Percentiles rank a stretch among this genome's conserved stretches.
Conservation (phyloP, 352 stramenopile species). For the Globisporangium carolinianum region DNA sequence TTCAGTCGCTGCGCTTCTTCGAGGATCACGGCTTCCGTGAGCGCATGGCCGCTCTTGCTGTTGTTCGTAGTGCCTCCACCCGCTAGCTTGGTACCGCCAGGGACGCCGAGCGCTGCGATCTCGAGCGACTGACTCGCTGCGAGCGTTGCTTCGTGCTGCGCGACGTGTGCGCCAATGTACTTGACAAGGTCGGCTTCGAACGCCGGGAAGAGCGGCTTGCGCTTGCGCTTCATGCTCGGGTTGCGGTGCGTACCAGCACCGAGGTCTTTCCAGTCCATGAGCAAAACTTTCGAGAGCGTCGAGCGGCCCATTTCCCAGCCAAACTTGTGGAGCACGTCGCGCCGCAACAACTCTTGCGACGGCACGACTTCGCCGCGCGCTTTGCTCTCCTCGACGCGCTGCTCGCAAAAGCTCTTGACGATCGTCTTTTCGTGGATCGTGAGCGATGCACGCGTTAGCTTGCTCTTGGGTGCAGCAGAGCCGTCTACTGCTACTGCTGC, state of each 20-base stretch:
- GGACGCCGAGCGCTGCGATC: background rate
- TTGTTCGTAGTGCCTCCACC: background rate
- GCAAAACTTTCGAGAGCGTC: conserved; percentile 71
- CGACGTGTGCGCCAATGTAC: conserved; percentile 28
- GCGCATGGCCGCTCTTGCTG: background rate
- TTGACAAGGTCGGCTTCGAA: conserved; percentile 62
- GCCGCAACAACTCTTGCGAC: conserved; percentile 53
- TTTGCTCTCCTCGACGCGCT: conserved; percentile 53
- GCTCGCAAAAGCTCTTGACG: conserved; percentile 73
- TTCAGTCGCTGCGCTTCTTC: conserved; percentile 71
- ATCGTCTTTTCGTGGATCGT: conserved; percentile 65
- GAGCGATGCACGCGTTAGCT: conserved; percentile 34
- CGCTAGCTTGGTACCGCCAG: no score
- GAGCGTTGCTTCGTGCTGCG: conserved; percentile 1
- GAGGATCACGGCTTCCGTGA: conserved; percentile 66
- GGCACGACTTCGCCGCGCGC: conserved; percentile 40
- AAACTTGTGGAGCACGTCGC: conserved; percentile 44
- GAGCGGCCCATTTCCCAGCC: conserved; percentile 61
- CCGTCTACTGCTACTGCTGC: no score
- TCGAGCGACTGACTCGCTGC: background rate
- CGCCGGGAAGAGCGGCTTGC: conserved; percentile 59
- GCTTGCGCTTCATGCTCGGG: conserved; percentile 66
- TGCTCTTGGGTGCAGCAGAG: background rate
- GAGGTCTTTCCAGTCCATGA: conserved; percentile 11
- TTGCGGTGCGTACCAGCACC: conserved; percentile 47